Base-by-base conservation (phyloP, 768 basidiomycete species). In the Pholiota conissans region DNA sequence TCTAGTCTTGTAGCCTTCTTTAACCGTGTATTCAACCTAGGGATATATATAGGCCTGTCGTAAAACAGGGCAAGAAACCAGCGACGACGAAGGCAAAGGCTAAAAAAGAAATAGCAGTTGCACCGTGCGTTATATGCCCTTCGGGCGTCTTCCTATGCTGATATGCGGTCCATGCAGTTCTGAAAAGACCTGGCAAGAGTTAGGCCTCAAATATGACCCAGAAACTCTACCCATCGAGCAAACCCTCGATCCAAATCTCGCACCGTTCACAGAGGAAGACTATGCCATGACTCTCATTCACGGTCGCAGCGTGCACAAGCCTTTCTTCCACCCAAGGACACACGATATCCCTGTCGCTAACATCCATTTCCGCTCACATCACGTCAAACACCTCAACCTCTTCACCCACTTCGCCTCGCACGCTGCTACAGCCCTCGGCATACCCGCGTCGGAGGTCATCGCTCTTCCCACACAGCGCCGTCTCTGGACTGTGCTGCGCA, bases 391-490 rank as follows among this genome's bases (percentile, higher is more conserved):
- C 7, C 84, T 98, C 49, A 83, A 86, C 64, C 82, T 94, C 59
- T 95, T 90, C 73, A 82, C 87, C 5, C 88, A 91, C 69, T 95
- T 98, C 63, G 87, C 88, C 0, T 70, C 83, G 0, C 94, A 95
- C 63, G 86, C 93, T 0, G 95, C 95, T 0, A 77, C 85, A n/a
- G 85, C 92, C 0, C 81, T 98, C 39, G 89, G 84, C 16, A 91
- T 96, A 42, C 93, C 95, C 1, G 77, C 82, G 30, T 87, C 91
- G 2, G 77, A 80, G 16, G 78, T 86, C 10, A 79, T 80, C 13
- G 73, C 74, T 3, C 83, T 96, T 0, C 94, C 93, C 0, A 91
- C 83, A 2, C 78, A 87, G 61, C 88, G 91, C 45, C 78, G 81
- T 4, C 75, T 97, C 9, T 93, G 91, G 87, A 97, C 96, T 0